A percentile compares a stretch with the other conserved stretches of the same genome.
These are phyloP conservation scores for Apophysomyces trapeziformis DNA, from an alignment of 371 early-diverging fungal genomes.

Conservation along the genomic window DNA sequence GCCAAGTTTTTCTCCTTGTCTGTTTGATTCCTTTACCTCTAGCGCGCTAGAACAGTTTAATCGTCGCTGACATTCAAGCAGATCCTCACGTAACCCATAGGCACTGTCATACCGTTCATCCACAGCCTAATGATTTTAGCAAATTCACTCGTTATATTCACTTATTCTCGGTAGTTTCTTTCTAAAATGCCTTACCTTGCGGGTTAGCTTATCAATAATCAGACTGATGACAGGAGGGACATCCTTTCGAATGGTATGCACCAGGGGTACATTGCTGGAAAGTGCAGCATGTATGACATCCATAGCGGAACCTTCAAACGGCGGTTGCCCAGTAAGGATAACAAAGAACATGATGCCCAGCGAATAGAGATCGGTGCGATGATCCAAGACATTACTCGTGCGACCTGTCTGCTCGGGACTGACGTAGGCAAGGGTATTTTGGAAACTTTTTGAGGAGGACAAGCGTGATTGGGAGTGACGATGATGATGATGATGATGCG, in stretches of 20 bases:
- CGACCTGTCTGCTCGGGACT: constrained; percentile 63
- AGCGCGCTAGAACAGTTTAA: constrained; percentile 20
- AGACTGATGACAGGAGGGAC: constrained; percentile 55
- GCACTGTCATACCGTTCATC: constrained; percentile 61
- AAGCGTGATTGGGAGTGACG: background rate
- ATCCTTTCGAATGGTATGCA: constrained; percentile 51
- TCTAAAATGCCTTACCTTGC: constrained; percentile 39
- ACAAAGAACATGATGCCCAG: constrained; percentile 59
- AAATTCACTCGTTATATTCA: background rate
- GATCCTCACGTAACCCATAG: constrained; percentile 58
- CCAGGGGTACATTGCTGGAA: constrained; percentile 51
- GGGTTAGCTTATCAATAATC: constrained; percentile 62
- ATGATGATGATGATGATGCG: constrained; percentile 17
- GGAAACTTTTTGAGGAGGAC: constrained; percentile 31
- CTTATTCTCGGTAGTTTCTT: background rate
- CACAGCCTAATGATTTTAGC: constrained; percentile 39
- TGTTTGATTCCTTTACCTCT: constrained; percentile 18
- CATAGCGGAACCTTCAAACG: constrained; percentile 55
- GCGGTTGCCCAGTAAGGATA: constrained; percentile 49
- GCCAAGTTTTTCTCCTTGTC: background rate
- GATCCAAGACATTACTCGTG: constrained; percentile 59
- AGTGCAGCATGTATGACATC: constrained; percentile 57
- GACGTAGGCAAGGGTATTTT: constrained; percentile 39
- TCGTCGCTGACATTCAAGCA: constrained; percentile 49
- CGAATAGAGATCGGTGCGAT: constrained; percentile 61